These are phyloP conservation scores for Plasmodium yoelii DNA, from an alignment of 169 alveolate species.

Conservation along the genomic window DNA sequence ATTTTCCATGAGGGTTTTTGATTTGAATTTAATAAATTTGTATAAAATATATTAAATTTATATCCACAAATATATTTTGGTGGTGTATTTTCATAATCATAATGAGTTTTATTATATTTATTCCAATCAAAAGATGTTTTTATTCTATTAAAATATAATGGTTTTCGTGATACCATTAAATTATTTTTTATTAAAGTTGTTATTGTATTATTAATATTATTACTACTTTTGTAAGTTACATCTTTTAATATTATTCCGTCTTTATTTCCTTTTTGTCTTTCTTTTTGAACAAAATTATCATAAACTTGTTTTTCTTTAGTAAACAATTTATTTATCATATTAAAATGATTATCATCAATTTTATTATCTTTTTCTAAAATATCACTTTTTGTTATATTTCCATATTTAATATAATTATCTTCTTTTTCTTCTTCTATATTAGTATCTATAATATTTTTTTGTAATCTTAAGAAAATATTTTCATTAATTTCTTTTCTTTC, in stretches of 20 bases:
- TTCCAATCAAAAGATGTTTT: constrained; percentile 97
- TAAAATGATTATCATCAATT: constrained; percentile 9
- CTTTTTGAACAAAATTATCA: constrained; percentile 80
- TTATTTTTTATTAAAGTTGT: background rate
- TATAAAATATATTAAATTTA: constrained; percentile 97
- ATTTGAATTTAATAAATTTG: constrained; percentile 93
- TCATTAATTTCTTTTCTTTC: constrained; percentile 42
- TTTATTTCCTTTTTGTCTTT: constrained; percentile 84
- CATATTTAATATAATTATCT: background rate
- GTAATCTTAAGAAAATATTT: background rate
- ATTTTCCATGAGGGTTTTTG: constrained; percentile 95
- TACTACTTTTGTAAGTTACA: background rate
- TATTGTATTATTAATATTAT: background rate
- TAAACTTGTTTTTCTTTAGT: constrained; percentile 28
- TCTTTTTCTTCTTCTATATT: background rate
- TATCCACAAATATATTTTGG: constrained; percentile 97
- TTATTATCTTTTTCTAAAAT: background rate
- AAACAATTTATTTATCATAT: constrained; percentile 12
- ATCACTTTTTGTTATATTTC: background rate
- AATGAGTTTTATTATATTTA: constrained; percentile 97
- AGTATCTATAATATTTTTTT: background rate
- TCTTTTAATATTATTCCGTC: constrained; percentile 90
- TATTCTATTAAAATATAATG: constrained; percentile 95
- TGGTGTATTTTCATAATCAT: constrained; percentile 97
- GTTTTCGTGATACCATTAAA: constrained; percentile 83